These are phyloP conservation scores for Bretschneidera sinensis DNA, from an alignment of 345 rosid genomes.

Conservation along the genomic window DNA sequence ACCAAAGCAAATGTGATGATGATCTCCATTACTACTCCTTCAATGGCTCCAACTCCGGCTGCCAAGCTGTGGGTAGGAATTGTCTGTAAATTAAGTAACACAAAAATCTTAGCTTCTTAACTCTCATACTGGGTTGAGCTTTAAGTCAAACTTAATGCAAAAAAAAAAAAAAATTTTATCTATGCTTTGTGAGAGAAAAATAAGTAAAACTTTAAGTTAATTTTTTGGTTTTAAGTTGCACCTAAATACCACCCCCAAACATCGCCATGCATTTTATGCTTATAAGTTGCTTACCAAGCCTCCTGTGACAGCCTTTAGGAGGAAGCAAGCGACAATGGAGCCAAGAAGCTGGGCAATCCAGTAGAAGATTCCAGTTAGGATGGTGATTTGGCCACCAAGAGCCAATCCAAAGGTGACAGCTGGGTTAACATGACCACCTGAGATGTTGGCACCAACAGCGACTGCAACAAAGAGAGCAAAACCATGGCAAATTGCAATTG, in stretches of 20 bases:
- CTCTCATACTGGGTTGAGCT: too few species aligned
- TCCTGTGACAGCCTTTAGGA: conserved; percentile 73
- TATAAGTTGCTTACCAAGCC: conserved; percentile 78
- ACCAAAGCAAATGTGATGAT: conserved; percentile 84
- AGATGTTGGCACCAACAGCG: conserved; percentile 80
- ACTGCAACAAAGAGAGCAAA: conserved; percentile 94
- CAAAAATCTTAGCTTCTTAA: too few species aligned
- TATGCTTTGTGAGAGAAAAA: too few species aligned
- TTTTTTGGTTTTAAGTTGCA: too few species aligned
- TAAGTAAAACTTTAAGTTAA: too few species aligned
- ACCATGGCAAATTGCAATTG: conserved; percentile 80
- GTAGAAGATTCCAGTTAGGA: conserved; percentile 86
- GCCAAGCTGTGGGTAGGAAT: conserved; percentile 72
- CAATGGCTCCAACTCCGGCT: conserved; percentile 66
- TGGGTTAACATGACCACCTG: conserved; percentile 96
- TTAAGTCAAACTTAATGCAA: too few species aligned
- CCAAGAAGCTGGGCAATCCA: conserved; percentile 92
- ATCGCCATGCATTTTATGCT: too few species aligned
- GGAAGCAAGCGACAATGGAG: conserved; percentile 78
- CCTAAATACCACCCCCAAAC: too few species aligned
- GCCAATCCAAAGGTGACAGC: conserved; percentile 93
- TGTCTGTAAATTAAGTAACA: conserved; percentile 33
- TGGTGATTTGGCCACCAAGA: conserved; percentile 85
- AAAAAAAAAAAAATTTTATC: too few species aligned
- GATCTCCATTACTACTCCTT: conserved; percentile 93